A percentile compares a stretch with the other conserved stretches of the same genome.
These are phyloP conservation scores for Paramecium sonneborni DNA, from an alignment of 73 alveolate species.

Conservation along the genomic window DNA sequence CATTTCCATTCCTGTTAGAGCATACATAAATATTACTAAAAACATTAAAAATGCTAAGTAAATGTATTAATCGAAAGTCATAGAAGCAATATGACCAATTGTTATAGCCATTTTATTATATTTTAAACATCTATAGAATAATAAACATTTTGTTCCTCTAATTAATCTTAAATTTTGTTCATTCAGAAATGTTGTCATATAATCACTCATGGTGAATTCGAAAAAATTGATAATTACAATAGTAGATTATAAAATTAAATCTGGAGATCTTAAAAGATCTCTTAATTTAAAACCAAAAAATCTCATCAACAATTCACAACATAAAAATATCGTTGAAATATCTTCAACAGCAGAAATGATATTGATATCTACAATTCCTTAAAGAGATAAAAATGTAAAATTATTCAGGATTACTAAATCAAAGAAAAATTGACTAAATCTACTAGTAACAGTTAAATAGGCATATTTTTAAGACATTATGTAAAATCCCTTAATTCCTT, in stretches of 20 bases:
- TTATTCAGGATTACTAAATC: not conserved
- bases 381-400: not conserved
- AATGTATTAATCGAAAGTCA: slow-evolving; percentile 10
- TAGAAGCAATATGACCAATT: slow-evolving; percentile 34
- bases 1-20: slow-evolving; percentile 40
- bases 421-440: not conserved
- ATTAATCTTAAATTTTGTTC: not conserved
- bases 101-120: slow-evolving; percentile 14
- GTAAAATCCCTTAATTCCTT: not conserved
- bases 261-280: not conserved
- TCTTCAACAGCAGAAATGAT: not conserved
- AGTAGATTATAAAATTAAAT: not conserved
- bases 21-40: not conserved
- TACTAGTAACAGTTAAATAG: not conserved
- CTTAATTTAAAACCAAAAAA: not conserved
- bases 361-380: not conserved
- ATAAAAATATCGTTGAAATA: not conserved
- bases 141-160: not conserved
- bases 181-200: not conserved
- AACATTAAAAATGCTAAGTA: not conserved
- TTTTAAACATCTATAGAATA: slow-evolving; percentile 30
- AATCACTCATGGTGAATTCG: slow-evolving; percentile 11
- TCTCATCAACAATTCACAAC: not conserved
- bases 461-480: not conserved
- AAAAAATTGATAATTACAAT: not conserved